Conservation (phyloP, 1,284 basidiomycete species). For the Cryptococcus sp. region DNA sequence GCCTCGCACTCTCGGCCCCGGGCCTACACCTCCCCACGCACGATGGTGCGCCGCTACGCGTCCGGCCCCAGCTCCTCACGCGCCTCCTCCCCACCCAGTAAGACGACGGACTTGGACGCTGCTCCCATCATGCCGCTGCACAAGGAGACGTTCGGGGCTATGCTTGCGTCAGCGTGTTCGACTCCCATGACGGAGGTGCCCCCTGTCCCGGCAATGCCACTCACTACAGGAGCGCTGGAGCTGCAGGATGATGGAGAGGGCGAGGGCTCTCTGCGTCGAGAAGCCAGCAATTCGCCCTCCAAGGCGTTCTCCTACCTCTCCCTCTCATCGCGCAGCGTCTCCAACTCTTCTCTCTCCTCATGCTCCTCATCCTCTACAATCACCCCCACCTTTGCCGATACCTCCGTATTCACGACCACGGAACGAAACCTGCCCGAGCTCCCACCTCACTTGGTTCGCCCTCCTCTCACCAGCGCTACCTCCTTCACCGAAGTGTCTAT, state of each 20-base stretch:
- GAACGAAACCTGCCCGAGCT: no score
- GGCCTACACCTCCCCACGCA: conserved; percentile 2
- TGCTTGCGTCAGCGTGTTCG: conserved; percentile 11
- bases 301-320: conserved; percentile 18
- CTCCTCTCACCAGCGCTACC: no score
- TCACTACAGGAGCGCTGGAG: conserved; percentile 15
- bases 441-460: no score
- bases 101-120: conserved; percentile 6
- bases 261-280: background rate
- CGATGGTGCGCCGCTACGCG: conserved; percentile 15
- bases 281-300: conserved; percentile 9
- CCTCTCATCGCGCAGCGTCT: background rate
- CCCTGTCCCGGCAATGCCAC: conserved; percentile 9
- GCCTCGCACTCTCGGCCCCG: background rate
- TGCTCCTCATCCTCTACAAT: no score
- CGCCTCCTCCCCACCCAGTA: conserved; percentile 14
- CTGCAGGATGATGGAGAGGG: no score
- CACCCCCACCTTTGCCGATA: background rate
- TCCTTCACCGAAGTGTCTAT: no score
- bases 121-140: conserved; percentile 22
- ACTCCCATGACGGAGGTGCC: conserved; percentile 9
- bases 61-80: conserved; percentile 15
- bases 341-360: no score
- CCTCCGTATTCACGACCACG: background rate
- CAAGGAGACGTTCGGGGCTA: conserved; percentile 20